A percentile compares a stretch with the other conserved stretches of the same genome.
These are phyloP conservation scores for Dioscorea alata DNA, from an alignment of 106 monocot species.

Conservation along the genomic window DNA sequence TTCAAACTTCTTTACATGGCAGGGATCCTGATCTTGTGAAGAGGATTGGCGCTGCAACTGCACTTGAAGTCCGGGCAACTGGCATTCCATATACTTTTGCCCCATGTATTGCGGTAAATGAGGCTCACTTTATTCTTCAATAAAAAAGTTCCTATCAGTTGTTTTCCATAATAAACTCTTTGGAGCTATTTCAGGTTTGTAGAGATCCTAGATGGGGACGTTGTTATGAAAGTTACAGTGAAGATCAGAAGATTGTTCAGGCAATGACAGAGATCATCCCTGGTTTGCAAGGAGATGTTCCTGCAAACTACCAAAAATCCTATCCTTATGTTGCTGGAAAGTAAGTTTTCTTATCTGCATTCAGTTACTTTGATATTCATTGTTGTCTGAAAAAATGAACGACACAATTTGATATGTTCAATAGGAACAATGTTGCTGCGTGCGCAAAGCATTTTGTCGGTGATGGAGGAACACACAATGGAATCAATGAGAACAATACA, in stretches of 20 bases:
- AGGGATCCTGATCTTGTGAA: constrained; percentile 50
- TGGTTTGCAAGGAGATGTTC: constrained; percentile 22
- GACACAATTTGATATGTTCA: background rate
- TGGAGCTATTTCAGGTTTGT: constrained; percentile 15
- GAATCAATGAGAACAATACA: constrained; percentile 76
- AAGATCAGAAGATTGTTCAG: constrained; percentile 23
- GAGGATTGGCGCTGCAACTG: constrained; percentile 14
- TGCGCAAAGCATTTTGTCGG: constrained; percentile 79
- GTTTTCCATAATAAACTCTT: background rate
- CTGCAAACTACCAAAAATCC: constrained; percentile 6
- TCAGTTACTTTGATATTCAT: no score
- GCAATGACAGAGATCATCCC: constrained; percentile 23
- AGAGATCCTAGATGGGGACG: constrained; percentile 30
- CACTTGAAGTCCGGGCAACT: constrained; percentile 17
- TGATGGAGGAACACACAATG: constrained; percentile 65
- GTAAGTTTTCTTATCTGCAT: background rate
- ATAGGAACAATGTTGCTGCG: constrained; percentile 55
- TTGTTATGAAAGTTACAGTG: constrained; percentile 34
- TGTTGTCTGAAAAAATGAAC: no score
- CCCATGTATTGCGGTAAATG: constrained; percentile 18
- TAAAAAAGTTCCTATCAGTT: no score
- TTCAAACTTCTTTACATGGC: background rate
- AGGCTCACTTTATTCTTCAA: no score
- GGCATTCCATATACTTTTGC: constrained; percentile 17
- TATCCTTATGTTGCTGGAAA: constrained; percentile 17